A percentile compares a stretch with the other conserved stretches of the same genome.
Evolutionary conservation across 768 basidiomycete genomes (phyloP).

Genomic region (Leccinum broughii): DNA sequence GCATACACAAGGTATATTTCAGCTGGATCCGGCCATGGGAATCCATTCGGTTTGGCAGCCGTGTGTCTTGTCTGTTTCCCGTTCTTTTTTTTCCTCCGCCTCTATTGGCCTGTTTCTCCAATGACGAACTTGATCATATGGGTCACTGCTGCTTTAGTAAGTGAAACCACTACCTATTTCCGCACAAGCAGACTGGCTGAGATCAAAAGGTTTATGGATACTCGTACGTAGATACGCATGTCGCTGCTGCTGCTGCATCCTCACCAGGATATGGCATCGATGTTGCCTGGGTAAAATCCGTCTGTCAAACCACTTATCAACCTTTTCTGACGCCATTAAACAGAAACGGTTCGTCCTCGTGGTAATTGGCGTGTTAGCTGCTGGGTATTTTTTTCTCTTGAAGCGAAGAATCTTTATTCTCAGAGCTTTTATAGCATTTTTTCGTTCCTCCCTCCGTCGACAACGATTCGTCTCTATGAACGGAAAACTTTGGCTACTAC

Average conservation of each 20-base stretch:
- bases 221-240: constrained; percentile 64
- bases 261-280: constrained; percentile 59
- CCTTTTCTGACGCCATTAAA: not conserved
- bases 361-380: constrained; percentile 67
- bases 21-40: constrained; percentile 57
- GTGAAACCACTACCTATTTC: constrained; percentile 14
- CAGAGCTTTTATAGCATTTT: constrained; percentile 46
- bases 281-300: constrained; percentile 67
- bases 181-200: not conserved
- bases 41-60: constrained; percentile 68
- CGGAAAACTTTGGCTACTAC: constrained; percentile 70
- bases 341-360: constrained; percentile 73
- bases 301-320: not conserved
- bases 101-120: constrained; percentile 73
- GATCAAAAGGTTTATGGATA: constrained; percentile 62
- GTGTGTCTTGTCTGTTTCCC: constrained; percentile 71
- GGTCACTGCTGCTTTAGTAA: constrained; percentile 60
- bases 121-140: constrained; percentile 73
- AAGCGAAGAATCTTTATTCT: not conserved
- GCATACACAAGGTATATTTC: constrained; percentile 61
- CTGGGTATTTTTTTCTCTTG: constrained; percentile 52
- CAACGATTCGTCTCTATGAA: constrained; percentile 72
- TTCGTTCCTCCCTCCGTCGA: constrained; percentile 73
- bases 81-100: constrained; percentile 64
- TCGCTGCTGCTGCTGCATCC: constrained; percentile 39